These are phyloP conservation scores for Clarireedia sp. DNA, from an alignment of 2,329 filamentous ascomycete species.

Conservation along the genomic window DNA sequence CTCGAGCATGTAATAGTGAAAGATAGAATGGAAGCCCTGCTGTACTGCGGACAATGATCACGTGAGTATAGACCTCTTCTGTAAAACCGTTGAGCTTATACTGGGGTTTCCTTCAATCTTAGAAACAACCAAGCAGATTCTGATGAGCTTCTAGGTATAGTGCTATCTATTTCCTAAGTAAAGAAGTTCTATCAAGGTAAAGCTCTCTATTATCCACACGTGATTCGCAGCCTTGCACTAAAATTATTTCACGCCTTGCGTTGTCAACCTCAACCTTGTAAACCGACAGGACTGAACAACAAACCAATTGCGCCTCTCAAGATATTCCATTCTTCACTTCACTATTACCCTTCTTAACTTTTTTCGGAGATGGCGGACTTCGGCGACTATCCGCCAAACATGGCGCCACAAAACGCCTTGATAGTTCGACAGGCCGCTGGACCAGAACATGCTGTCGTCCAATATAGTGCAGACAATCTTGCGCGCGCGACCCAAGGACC, in stretches of 20 bases:
- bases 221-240: not conserved
- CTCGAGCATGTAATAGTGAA: too few relatives aligned
- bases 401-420: slow-evolving; percentile 56
- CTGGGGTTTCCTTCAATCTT: too few relatives aligned
- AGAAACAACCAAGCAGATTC: too few relatives aligned
- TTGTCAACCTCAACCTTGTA: not conserved
- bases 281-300: not conserved
- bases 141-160: too few relatives aligned
- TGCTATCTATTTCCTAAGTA: too few relatives aligned
- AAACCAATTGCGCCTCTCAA: not conserved
- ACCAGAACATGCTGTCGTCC: slow-evolving; percentile 52
- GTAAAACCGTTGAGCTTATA: too few relatives aligned
- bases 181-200: too few relatives aligned
- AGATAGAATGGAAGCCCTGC: too few relatives aligned
- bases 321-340: not conserved
- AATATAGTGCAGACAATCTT: slow-evolving; percentile 66
- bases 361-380: slow-evolving; percentile 48
- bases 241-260: slow-evolving; percentile 3
- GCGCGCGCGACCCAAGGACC: slow-evolving; percentile 60
- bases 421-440: slow-evolving; percentile 48
- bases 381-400: slow-evolving; percentile 57
- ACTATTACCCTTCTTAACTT: not conserved
- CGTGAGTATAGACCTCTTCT: too few relatives aligned
- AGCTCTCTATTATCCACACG: not conserved
- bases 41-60: too few relatives aligned